Percentiles rank a stretch among this genome's conserved stretches.
phyloP scores from a whole-genome alignment of 169 alveolate genomes.

The Cryptosporidium tyzzeri region DNA sequence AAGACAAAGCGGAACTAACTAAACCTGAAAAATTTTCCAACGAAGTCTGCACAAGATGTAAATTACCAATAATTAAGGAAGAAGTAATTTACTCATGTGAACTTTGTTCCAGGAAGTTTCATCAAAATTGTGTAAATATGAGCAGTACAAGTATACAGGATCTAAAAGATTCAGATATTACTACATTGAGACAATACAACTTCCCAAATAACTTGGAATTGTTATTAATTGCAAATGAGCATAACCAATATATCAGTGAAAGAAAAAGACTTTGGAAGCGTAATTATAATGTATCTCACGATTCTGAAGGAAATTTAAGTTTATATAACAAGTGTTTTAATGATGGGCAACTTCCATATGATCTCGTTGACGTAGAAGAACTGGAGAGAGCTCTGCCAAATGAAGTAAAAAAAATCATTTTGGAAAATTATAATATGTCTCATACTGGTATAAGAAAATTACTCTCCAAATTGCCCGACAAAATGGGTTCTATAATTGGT shows the following conservation, averaged over 20 bases:
- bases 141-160: constrained; percentile 20
- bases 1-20: not conserved
- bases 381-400: constrained; percentile 31
- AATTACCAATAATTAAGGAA: not conserved
- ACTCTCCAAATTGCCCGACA: constrained; percentile 44
- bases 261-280: constrained; percentile 8
- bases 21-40: not conserved
- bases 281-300: not conserved
- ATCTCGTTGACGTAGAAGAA: constrained; percentile 57
- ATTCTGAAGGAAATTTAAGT: not conserved
- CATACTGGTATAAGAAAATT: constrained; percentile 36
- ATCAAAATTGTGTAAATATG: constrained; percentile 14
- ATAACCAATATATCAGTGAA: constrained; percentile 25
- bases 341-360: constrained; percentile 24
- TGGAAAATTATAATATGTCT: constrained; percentile 55
- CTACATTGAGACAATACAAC: not conserved
- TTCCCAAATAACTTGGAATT: constrained; percentile 8
- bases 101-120: constrained; percentile 10
- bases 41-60: constrained; percentile 26
- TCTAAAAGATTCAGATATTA: constrained; percentile 24
- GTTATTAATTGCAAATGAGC: constrained; percentile 21
- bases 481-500: constrained; percentile 31
- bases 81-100: not conserved
- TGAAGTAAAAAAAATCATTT: constrained; percentile 35
- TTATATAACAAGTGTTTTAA: not conserved